Evolutionary conservation across 495 filamentous ascomycete genomes (phyloP), one percentile per base, ranked within the genome.

Genomic region (Aspergillus ostianus): DNA sequence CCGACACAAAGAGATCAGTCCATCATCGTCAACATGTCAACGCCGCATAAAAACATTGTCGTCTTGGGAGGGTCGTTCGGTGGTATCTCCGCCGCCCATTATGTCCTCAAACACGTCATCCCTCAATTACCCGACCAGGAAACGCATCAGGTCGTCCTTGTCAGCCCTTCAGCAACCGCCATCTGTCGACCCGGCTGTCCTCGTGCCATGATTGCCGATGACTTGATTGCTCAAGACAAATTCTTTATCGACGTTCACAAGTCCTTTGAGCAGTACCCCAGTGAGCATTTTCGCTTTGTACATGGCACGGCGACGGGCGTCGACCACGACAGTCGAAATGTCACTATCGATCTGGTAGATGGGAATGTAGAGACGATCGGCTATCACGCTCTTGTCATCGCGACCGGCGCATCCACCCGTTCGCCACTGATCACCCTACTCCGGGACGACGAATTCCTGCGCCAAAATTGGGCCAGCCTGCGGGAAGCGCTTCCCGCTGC

Each of bases 31-130:
- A 32, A 3, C 30, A 32, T 32, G 30, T 8, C 30, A 32, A 32
- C 30, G 10, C 10, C 2, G 1, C 30, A 1, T 12, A 41, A 41
- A 5, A 77, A 72, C n/a, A 77, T 82, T 54, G 57, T 84, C 56
- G 77, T 85, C 54, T 67, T 84, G 29, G 83, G 82, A 21, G 81
- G 73, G 32, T 84, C 81, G 47, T 84, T 80, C 64, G 80, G 47
- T 47, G 83, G 81, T 23, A 52, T 82, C 13, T 78, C 78, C 6
- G 74, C 71, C 8, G 77, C 81, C 6, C 83, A 85, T 59, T 78
- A 80, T 56, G 64, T 82, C 54, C 78, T 84, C 62, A 81, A 80
- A 60, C 78, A 82, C 67, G 71, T 66, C 47, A n/a, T 83, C 15
- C 80, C 82, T 13, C 44, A 59, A 5, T 67, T 82, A 0, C 71